A percentile compares a stretch with the other conserved stretches of the same genome.
Conservation (phyloP, 1,139 yeast species). For the Candida pseudoviswanathii region DNA sequence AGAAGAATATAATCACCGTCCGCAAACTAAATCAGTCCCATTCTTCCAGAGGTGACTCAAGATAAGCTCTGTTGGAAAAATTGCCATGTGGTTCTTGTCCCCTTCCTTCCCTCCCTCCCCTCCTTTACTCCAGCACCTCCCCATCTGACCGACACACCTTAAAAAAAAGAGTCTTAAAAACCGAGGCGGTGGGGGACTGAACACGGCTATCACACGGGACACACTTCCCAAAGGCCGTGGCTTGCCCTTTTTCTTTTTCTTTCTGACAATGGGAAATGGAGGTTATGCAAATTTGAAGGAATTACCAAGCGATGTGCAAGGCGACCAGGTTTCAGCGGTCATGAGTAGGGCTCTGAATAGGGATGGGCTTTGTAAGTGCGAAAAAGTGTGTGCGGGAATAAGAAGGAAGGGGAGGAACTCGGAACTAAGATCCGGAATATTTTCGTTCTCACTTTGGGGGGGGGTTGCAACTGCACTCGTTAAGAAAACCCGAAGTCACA, state of each 20-base stretch:
- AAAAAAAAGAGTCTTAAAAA: background rate
- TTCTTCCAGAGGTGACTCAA: background rate
- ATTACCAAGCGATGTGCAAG: no score
- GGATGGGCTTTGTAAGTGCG: background rate
- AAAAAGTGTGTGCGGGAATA: background rate
- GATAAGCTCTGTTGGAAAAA: background rate
- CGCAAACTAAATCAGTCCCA: background rate
- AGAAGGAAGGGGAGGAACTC: background rate
- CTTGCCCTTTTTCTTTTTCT: background rate
- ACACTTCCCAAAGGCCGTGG: background rate
- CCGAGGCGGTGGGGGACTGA: background rate
- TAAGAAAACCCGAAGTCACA: background rate
- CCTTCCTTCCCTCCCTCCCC: background rate
- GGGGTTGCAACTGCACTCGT: background rate
- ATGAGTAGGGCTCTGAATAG: background rate
- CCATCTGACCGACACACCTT: no score
- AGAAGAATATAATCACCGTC: background rate
- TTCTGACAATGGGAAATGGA: no score
- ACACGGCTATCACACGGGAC: background rate
- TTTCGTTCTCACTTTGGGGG: background rate
- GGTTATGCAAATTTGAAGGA: no score
- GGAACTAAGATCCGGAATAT: background rate
- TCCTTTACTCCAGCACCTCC: background rate
- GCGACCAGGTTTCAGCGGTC: no score
- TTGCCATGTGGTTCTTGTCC: background rate